Evolutionary conservation across 495 filamentous ascomycete species (phyloP), one percentile per base, ranked within the genome.

Genomic region (Aspergillus diversus): DNA sequence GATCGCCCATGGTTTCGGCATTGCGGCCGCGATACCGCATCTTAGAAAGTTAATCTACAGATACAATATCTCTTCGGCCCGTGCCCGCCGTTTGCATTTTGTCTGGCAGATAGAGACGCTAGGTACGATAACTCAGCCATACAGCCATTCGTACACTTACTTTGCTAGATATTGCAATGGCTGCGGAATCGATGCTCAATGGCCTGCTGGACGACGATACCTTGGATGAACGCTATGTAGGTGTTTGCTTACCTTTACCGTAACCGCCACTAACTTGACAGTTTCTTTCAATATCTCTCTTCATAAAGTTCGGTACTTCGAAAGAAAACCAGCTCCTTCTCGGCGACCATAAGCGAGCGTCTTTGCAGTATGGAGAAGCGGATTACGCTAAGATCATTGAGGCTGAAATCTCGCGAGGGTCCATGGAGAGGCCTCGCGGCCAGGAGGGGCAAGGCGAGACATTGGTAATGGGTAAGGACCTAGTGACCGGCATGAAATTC

Each of bases 81-180:
- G 64, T 15, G 62, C 65, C 50, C 64, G 64, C 17, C 66, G 69
- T 43, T 60, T 77, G 15, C 64, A 73, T 66, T 50, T 80, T n/a
- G 67, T 80, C 8, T 78, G 65, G 71, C 63, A 77, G 43, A 37
- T 79, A 37, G 49, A 71, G 43, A 53, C 64, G 47, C 61, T 66
- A 27, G 50, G 43, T 12, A n/a, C 35, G 57, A 66, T 66, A 13
- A 60, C 35, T n/a, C n/a, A n/a, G n/a, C n/a, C n/a, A n/a, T n/a
- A n/a, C n/a, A n/a, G n/a, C n/a, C n/a, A n/a, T n/a, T n/a, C n/a
- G n/a, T n/a, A n/a, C n/a, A n/a, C n/a, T n/a, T n/a, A n/a, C n/a
- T n/a, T n/a, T n/a, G n/a, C n/a, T n/a, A n/a, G n/a, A n/a, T n/a
- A n/a, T n/a, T n/a, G n/a, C n/a, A n/a, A n/a, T n/a, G 11, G 46